Conservation (phyloP, 805 yeast species). For the Candida vartiovaarae region DNA sequence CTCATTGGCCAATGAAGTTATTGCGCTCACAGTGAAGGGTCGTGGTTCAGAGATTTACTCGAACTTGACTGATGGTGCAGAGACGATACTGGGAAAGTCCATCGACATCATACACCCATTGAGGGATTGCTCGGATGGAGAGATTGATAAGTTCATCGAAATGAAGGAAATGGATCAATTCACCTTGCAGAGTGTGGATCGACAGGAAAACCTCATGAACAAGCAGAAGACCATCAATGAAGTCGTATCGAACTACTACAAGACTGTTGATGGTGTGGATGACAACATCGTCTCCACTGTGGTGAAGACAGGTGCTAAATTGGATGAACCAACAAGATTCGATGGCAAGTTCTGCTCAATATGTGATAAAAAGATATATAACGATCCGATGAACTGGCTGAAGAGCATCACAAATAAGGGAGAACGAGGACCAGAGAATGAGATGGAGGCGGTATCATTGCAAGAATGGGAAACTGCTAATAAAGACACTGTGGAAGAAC, state of each 20-base stretch:
- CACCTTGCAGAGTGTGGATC: constrained; percentile 15
- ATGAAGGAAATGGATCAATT: constrained; percentile 22
- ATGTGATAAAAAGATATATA: constrained; percentile 49
- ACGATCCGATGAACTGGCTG: constrained; percentile 61
- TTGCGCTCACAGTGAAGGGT: constrained; percentile 78
- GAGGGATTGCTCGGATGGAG: constrained; percentile 66
- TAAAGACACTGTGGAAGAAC: constrained; percentile 13
- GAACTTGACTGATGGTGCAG: constrained; percentile 38
- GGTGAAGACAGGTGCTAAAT: constrained; percentile 78
- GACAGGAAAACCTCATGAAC: constrained; percentile 34
- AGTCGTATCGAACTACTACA: constrained; percentile 66
- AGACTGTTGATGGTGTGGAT: constrained; percentile 64
- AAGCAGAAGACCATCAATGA: constrained; percentile 80
- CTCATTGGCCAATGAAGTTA: constrained; percentile 68
- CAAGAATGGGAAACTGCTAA: constrained; percentile 28
- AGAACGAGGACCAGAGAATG: constrained; percentile 40
- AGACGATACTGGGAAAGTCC: constrained; percentile 23
- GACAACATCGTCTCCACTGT: constrained; percentile 91
- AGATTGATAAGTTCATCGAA: constrained; percentile 49
- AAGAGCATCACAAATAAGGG: constrained; percentile 56
- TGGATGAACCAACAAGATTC: constrained; percentile 40
- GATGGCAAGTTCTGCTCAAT: constrained; percentile 38
- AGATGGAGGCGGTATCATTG: constrained; percentile 33
- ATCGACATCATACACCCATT: constrained; percentile 59
- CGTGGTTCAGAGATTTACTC: constrained; percentile 65